Evolutionary conservation across 208 protist species (phyloP), one percentile per base, ranked within the genome.

Genomic region (Trypanosomatidae sp.): DNA sequence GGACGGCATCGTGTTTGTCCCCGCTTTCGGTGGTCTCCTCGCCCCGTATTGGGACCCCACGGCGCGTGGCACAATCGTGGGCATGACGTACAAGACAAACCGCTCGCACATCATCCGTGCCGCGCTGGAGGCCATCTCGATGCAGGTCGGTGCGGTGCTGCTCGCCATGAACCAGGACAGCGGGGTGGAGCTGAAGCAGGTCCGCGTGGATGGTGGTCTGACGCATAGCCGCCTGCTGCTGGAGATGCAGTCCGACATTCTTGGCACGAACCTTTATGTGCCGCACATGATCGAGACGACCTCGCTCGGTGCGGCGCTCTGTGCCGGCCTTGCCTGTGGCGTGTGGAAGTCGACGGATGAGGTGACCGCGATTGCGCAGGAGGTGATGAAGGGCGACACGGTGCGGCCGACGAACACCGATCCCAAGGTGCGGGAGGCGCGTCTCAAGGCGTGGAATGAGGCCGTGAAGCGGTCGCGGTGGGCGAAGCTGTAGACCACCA

Each of bases 121-220:
- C 0, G 89, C 94, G 0, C 80, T 98, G 2, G 83, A 98, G 44
- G 86, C 92, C 69, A 95, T 98, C 60, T 89, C 93, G 17, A 90
- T 93, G 73, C 96, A 98, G 83, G 92, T 95, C 3, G 71, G 71
- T n/a, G 97, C 98, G 50, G 89, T 98, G 41, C 62, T 98, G 7
- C 72, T 89, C 17, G 79, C 91, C 0, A 97, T 97, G 85, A 62
- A 88, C 41, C 62, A 92, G 52, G 98, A 99, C 81, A 86, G 88
- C 25, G 75, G 67, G 44, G 70, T 94, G 5, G 49, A 62, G 49
- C 59, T 99, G 10, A 64, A 50, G 12, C 53, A 72, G 15, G 75
- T 99, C 12, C 85, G 91, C 55, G 98, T 99, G 1, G 98, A 99
- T 78, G 98, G 99, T 41, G 99, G 99, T n/a, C 91, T 99, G 33